Base-by-base conservation (phyloP, 345 rosid genomes). In the Aurinia saxatilis region DNA sequence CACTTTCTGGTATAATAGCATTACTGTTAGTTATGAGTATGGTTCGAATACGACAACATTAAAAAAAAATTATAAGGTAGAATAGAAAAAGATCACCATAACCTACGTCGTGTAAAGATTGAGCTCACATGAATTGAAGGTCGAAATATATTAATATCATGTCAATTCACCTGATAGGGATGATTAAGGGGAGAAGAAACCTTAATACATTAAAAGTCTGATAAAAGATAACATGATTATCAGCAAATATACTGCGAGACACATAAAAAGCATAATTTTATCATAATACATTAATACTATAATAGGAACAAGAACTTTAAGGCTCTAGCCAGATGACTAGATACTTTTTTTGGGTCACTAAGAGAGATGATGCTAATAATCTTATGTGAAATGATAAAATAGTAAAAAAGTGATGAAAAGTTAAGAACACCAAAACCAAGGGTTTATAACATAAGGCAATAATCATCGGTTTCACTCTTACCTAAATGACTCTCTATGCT, bases 1-100 rank as follows among this genome's bases (percentile, higher is more conserved):
- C 37, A 33, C 65, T 42, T 65, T 65, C 37, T 34, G 37, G 57
- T 37, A 54, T 56, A 33, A 64, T 50, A 41, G 34, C 52, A 18
- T 9, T 56, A 21, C 19, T 23, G 51, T 35, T 57, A 45, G 63
- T 66, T 66, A 56, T 10, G 63, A 21, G 56, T 38, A 10, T 37
- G 71, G 71, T 48, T 56, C 16, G 35, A 48, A 27, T 39, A 67
- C 8, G 33, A 30, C 65, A 31, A 39, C 19, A 57, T 17, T 27
- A 27, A 27, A 27, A 15, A 31, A 27, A 27, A 27, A 15, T 19
- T 31, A 17, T 18, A 40, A 37, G 56, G 14, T 56, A 18, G 14
- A 35, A 55, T 27, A 56, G 19, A 55, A 18, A 14, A 21, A 45
- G 63, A 36, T 47, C n/a, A 56, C 45, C 19, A 3, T 5, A 33